Conservation (phyloP, 2,329 filamentous ascomycete species). For the Fonsecaea erecta region DNA sequence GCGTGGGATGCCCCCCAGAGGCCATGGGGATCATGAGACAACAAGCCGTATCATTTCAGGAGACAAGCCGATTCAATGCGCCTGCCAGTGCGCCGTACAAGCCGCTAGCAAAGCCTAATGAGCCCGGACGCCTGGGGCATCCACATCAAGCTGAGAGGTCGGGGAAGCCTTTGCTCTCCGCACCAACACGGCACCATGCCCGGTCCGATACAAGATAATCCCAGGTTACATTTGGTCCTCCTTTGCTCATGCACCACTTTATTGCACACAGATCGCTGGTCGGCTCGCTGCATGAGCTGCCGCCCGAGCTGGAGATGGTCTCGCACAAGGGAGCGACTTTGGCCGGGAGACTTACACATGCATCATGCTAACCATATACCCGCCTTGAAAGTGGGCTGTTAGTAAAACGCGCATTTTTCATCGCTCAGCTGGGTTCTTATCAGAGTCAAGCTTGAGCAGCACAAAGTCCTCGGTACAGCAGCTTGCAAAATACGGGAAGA, state of each 20-base stretch:
- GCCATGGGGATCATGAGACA: neutral
- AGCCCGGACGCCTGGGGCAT: neutral
- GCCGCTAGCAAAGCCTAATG: neutral
- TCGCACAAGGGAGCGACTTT: neutral
- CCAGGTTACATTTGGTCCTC: neutral
- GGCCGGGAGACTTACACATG: neutral
- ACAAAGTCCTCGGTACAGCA: neutral
- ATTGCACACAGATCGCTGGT: neutral
- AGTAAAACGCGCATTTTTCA: neutral
- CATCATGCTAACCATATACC: neutral
- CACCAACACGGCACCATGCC: neutral
- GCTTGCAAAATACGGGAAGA: neutral
- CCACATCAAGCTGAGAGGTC: constrained; percentile 7
- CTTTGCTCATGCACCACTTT: neutral
- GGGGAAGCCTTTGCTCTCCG: constrained; percentile 7
- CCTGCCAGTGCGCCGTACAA: no score
- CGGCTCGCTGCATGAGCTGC: neutral
- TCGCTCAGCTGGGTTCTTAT: neutral
- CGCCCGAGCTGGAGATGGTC: neutral
- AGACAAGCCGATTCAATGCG: neutral
- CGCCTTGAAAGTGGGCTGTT: neutral
- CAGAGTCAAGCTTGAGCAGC: neutral
- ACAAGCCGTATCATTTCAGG: neutral
- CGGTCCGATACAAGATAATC: neutral
- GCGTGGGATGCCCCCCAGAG: neutral